phyloP scores from a whole-genome alignment of 441 rosid genomes.

The Erysimum pusillum region DNA sequence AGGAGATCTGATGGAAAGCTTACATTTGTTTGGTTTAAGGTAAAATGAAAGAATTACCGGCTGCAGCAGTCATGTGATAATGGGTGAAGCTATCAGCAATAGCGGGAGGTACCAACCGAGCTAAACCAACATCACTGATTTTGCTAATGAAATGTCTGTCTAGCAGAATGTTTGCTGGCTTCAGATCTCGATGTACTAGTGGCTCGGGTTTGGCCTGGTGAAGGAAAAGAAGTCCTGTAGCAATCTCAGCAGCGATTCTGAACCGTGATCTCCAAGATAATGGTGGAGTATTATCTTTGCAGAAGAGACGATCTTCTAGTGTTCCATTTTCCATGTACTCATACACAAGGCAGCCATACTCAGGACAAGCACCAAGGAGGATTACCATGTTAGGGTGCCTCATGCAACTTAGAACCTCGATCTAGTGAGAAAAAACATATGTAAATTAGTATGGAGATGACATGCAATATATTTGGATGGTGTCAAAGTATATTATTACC shows the following conservation, averaged over 20 bases:
- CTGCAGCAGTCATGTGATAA: slow-evolving; percentile 74
- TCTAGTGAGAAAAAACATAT: slow-evolving; percentile 47
- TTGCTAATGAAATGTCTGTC: slow-evolving; percentile 68
- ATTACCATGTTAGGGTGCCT: slow-evolving; percentile 87
- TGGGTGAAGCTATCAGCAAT: slow-evolving; percentile 53
- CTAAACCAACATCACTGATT: slow-evolving; percentile 81
- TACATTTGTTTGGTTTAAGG: slow-evolving; percentile 11
- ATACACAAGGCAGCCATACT: slow-evolving; percentile 80
- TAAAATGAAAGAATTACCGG: slow-evolving; percentile 47
- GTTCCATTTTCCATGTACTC: slow-evolving; percentile 90
- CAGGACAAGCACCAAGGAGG: slow-evolving; percentile 91
- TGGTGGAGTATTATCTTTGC: slow-evolving; percentile 64
- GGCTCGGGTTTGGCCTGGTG: slow-evolving; percentile 88
- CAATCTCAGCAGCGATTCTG: slow-evolving; percentile 76
- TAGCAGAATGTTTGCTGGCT: slow-evolving; percentile 85
- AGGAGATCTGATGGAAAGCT: background rate
- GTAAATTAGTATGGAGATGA: background rate
- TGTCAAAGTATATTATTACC: slow-evolving; percentile 47
- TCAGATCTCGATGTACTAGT: slow-evolving; percentile 82
- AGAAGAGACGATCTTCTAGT: slow-evolving; percentile 79
- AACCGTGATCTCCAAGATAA: slow-evolving; percentile 74
- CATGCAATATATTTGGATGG: slow-evolving; percentile 2
- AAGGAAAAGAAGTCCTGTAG: slow-evolving; percentile 76
- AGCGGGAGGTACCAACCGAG: slow-evolving; percentile 70
- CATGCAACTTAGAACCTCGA: slow-evolving; percentile 78